Percentiles rank a stretch among this genome's conserved stretches.
phyloP scores from a whole-genome alignment of 768 basidiomycete genomes.

The Rhodotorula graminis region DNA sequence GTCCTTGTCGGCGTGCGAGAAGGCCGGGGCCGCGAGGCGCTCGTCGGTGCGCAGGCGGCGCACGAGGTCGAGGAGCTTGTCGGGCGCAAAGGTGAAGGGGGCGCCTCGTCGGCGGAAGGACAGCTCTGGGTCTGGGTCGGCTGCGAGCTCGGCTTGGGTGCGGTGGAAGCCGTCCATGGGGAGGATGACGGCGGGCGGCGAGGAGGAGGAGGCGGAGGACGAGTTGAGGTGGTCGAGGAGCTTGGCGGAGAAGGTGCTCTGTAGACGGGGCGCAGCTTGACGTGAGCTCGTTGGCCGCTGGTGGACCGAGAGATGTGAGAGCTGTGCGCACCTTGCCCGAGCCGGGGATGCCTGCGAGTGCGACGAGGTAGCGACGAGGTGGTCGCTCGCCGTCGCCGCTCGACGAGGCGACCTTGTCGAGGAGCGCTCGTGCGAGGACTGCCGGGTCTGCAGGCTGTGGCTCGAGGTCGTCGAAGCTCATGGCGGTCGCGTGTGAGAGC shows the following conservation, averaged over 20 bases:
- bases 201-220: not conserved
- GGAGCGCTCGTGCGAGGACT: not conserved
- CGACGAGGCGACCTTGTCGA: not conserved
- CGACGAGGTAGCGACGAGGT: not conserved
- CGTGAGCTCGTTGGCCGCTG: not conserved
- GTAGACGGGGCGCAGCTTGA: not conserved
- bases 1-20: constrained; percentile 4
- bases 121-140: not conserved
- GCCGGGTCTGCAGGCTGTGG: not conserved
- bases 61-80: not conserved
- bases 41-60: not conserved
- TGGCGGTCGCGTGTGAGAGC: too few species aligned
- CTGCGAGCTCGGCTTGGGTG: not conserved
- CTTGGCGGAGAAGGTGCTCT: not conserved
- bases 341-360: not conserved
- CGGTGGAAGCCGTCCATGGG: constrained; percentile 4
- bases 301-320: too few species aligned
- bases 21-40: not conserved
- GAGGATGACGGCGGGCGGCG: not conserved
- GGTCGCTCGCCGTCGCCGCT: not conserved
- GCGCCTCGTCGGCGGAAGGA: constrained; percentile 3
- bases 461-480: not conserved
- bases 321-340: not conserved
- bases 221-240: not conserved
- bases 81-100: not conserved